Base-by-base conservation (phyloP, 768 basidiomycete genomes). In the Tulasnella sp. region DNA sequence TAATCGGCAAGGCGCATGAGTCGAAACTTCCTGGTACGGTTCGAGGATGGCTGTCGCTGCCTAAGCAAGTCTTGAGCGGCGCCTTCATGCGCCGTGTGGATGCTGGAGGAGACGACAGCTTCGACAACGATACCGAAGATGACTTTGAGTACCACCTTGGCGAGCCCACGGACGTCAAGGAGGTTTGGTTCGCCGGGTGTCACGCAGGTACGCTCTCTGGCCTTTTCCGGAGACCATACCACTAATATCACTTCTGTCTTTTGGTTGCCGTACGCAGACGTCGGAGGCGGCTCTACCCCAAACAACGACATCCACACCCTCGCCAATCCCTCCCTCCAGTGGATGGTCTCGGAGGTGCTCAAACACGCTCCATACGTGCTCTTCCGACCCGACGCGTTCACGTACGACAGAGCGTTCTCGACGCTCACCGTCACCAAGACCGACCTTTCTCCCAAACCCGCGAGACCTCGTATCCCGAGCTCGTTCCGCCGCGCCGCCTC, bases 121-220 rank as follows among this genome's bases (percentile, higher is more conserved):
- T 31, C 3, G 34, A 69, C 0, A 28, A 28, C 28, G 64, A 28
- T 11, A 18, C n/a, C 31, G 50, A 58, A 2, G 77, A 42, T 8
- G 77, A 78, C n/a, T 20, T 22, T 8, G 54, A 78, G 16, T 24
- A n/a, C 9, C 41, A 78, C 20, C 7, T 22, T n/a, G 31, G 74
- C 6, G 24, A 4, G 46, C 37, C 54, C 48, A 94, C 93, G 0
- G 91, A 94, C 84, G 90, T 93, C 14, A 83, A 91, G 18, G 94
- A 96, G 84, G 93, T 95, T 3, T 96, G 93, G 93, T 96, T 95
- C 83, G 83, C 90, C 14, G 79, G 79, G 5, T 80, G 81, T 22
- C 83, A 83, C 54, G 82, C 82, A 18, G 81, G 81, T 34, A 73
- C 41, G 74, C 24, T 1, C 37, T 72, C 46, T 20, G 9, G 18